These are phyloP conservation scores for Diplodia corticola DNA, from an alignment of 2,329 filamentous ascomycete species.

Conservation along the genomic window DNA sequence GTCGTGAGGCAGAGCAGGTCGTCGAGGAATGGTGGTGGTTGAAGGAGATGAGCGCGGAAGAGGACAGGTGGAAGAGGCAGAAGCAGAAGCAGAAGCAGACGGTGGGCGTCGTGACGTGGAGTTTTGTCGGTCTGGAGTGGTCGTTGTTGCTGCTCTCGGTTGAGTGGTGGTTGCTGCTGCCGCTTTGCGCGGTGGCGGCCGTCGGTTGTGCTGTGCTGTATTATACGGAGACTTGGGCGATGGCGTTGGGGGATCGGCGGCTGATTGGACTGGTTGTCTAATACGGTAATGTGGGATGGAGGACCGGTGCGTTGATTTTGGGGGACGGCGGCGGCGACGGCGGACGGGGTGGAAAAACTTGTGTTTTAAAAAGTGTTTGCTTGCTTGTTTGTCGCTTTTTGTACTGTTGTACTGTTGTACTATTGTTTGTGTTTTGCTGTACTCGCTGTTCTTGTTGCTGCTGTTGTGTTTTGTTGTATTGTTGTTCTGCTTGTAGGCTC, in stretches of 20 bases:
- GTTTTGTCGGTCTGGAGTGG: neutral
- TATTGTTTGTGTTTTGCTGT: neutral
- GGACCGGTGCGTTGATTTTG: neutral
- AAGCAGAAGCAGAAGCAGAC: neutral
- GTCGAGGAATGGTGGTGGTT: conserved; percentile 7
- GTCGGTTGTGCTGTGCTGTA: neutral
- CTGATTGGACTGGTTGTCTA: neutral
- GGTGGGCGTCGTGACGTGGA: neutral
- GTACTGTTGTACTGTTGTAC: neutral
- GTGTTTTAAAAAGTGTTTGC: neutral
- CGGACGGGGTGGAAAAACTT: neutral
- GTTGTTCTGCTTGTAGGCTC: neutral
- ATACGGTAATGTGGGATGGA: neutral
- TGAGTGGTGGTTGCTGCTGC: neutral
- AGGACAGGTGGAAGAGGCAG: neutral
- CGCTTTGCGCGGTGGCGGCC: neutral
- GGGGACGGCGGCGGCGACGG: too few relatives aligned
- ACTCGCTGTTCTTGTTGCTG: neutral
- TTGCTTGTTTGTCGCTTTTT: neutral
- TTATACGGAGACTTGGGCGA: conserved; percentile 8
- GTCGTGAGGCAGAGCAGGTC: neutral
- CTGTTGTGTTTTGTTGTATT: neutral
- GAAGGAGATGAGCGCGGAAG: neutral
- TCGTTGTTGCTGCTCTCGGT: neutral
- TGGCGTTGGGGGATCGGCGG: neutral